These are phyloP conservation scores for Xylaria sp. DNA, from an alignment of 2,329 filamentous ascomycete species.

Conservation along the genomic window DNA sequence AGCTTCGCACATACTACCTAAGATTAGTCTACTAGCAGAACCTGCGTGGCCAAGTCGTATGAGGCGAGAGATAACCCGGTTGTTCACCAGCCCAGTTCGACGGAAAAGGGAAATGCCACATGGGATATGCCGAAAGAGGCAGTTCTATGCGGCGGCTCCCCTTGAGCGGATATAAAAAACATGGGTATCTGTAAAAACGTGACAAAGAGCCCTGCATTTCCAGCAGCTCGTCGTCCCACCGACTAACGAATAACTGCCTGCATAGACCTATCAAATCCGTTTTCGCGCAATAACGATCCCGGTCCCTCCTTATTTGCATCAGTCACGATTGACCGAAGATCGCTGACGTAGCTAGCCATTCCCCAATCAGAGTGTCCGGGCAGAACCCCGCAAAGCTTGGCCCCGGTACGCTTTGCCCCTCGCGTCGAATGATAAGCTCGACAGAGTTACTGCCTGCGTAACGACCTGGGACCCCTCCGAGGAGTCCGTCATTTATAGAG, in stretches of 20 bases:
- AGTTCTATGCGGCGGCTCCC: not conserved
- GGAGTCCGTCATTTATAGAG: no score
- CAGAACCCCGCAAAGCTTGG: slow-evolving; percentile 33
- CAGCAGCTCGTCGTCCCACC: no score
- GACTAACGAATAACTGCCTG: no score
- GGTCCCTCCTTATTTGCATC: slow-evolving; percentile 20
- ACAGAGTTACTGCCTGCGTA: not conserved
- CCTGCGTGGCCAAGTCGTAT: not conserved
- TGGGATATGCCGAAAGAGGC: not conserved
- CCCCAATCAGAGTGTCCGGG: slow-evolving; percentile 17
- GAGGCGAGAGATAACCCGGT: not conserved
- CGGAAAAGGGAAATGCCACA: not conserved
- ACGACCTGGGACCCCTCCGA: not conserved
- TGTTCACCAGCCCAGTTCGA: not conserved
- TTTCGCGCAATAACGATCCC: no score
- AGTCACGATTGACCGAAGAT: slow-evolving; percentile 18
- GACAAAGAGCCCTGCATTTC: no score
- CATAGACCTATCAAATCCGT: no score
- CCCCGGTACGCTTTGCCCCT: slow-evolving; percentile 13
- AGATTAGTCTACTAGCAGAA: no score
- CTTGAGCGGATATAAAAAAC: not conserved
- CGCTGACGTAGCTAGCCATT: slow-evolving; percentile 21
- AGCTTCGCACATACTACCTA: no score
- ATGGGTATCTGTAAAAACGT: not conserved
- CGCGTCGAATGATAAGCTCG: slow-evolving; percentile 27